Conservation (phyloP, 441 rosid genomes). For the Pelargonium citronellum region DNA sequence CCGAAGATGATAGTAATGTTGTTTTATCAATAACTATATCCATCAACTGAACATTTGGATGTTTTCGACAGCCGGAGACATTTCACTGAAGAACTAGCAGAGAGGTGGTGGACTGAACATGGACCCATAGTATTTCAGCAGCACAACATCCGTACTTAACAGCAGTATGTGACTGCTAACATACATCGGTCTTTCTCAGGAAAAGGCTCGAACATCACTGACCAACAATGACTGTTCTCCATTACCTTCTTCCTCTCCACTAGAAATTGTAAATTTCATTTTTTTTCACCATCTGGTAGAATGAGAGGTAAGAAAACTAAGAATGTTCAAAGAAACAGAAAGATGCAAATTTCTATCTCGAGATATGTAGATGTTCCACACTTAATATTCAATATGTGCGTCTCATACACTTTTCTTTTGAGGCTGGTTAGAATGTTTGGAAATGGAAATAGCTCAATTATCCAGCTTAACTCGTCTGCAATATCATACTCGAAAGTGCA, state of each 20-base stretch:
- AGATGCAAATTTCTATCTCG: too few relatives aligned
- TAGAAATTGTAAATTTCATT: neutral
- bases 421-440: too few relatives aligned
- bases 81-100: conserved; percentile 89
- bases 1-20: neutral
- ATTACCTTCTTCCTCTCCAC: neutral
- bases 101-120: conserved; percentile 95
- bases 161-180: neutral
- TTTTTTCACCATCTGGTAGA: too few relatives aligned
- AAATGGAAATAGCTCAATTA: too few relatives aligned
- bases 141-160: conserved; percentile 56
- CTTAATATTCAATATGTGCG: too few relatives aligned
- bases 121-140: conserved; percentile 71
- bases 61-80: conserved; percentile 60
- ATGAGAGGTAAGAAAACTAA: too few relatives aligned
- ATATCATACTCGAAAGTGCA: too few relatives aligned
- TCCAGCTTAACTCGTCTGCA: too few relatives aligned
- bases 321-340: too few relatives aligned
- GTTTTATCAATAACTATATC: neutral
- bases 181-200: neutral
- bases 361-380: too few relatives aligned
- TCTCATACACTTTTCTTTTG: too few relatives aligned
- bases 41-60: neutral
- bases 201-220: neutral
- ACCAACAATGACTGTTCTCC: neutral